Conservation (phyloP, 129 eudicot species). For the Arctium lappa region DNA sequence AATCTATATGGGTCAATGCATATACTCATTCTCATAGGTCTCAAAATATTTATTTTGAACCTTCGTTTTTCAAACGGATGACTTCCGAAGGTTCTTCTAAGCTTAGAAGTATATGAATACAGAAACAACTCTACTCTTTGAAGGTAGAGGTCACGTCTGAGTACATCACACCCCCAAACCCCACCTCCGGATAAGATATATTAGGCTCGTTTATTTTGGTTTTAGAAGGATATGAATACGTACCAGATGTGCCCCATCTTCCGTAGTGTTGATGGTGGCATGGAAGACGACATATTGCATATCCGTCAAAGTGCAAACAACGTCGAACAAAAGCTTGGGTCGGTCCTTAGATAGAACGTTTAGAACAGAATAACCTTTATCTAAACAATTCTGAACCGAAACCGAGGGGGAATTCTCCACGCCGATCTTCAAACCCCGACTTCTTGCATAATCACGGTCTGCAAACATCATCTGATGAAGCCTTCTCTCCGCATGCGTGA, state of each 20-base stretch:
- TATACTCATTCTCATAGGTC: too few species aligned
- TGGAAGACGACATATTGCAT: constrained; percentile 72
- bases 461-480: constrained; percentile 83
- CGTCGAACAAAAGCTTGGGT: constrained; percentile 65
- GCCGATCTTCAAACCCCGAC: constrained; percentile 9
- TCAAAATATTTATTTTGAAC: too few species aligned
- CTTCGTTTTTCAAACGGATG: too few species aligned
- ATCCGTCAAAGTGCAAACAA: constrained; percentile 61
- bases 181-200: too few species aligned
- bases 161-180: too few species aligned
- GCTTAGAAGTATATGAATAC: too few species aligned
- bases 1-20: too few species aligned
- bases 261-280: constrained; percentile 55
- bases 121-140: neutral
- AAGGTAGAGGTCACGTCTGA: neutral
- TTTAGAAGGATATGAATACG: neutral
- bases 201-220: too few species aligned
- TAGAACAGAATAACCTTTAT: constrained; percentile 60
- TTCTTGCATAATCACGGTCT: constrained; percentile 62
- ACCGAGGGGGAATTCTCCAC: constrained; percentile 41
- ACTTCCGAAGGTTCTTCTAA: too few species aligned
- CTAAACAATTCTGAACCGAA: constrained; percentile 48
- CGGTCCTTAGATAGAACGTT: constrained; percentile 58
- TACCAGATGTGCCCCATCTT: constrained; percentile 56
- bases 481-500: constrained; percentile 69